Conservation (phyloP, 2,329 filamentous ascomycete genomes). For the Fusarium tupiense region DNA sequence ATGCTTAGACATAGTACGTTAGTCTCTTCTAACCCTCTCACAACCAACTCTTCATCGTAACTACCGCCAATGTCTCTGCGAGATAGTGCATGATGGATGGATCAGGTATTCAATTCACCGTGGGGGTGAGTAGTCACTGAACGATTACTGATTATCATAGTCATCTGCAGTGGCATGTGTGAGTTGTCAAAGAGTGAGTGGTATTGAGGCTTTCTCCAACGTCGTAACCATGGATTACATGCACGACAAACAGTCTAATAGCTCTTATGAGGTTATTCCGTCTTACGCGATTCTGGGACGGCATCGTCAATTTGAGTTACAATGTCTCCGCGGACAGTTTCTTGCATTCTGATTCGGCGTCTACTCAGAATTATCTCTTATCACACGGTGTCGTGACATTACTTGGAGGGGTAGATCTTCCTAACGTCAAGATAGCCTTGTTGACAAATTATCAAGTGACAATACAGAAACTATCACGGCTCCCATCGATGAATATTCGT, state of each 20-base stretch:
- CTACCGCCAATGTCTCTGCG: background rate
- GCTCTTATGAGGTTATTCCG: background rate
- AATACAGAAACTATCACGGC: background rate
- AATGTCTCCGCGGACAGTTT: background rate
- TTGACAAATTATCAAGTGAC: background rate
- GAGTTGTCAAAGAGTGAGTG: background rate
- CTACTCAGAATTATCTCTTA: background rate
- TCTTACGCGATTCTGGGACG: background rate
- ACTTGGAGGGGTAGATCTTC: background rate
- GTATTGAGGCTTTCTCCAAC: background rate
- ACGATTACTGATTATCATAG: background rate
- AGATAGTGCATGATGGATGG: background rate
- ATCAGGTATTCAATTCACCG: background rate
- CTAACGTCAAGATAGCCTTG: background rate
- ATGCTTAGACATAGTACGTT: rapidly evolving
- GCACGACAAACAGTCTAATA: background rate
- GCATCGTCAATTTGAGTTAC: background rate
- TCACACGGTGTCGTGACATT: background rate
- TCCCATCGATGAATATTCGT: background rate
- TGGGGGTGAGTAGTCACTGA: background rate
- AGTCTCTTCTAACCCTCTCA: background rate
- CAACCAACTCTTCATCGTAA: rapidly evolving
- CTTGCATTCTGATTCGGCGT: background rate
- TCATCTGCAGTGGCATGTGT: background rate
- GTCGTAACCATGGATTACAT: background rate